Percentiles rank a stretch among this genome's conserved stretches.
phyloP scores from a whole-genome alignment of 2,329 filamentous ascomycete species.

The Diaporthe vaccinii region DNA sequence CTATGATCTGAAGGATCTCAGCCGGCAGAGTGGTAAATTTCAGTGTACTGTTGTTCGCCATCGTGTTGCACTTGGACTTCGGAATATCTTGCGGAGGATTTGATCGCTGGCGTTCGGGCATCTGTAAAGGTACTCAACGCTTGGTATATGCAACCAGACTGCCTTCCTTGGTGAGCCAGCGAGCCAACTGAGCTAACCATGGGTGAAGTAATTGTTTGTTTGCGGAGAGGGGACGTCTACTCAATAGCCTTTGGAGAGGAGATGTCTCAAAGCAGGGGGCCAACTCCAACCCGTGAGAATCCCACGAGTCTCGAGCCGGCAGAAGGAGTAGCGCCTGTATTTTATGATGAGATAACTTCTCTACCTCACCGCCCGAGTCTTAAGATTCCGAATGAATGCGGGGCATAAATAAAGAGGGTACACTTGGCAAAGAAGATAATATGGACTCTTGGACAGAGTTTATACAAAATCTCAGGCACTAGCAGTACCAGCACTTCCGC shows the following conservation, averaged over 20 bases:
- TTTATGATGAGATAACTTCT: too few relatives aligned
- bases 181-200: neutral
- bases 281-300: neutral
- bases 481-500: too few relatives aligned
- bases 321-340: too few relatives aligned
- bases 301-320: neutral
- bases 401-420: too few relatives aligned
- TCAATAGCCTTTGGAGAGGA: neutral
- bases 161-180: too few relatives aligned
- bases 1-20: neutral
- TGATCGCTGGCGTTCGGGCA: too few relatives aligned
- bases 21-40: neutral
- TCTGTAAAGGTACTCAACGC: neutral
- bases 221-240: neutral
- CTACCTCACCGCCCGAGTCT: too few relatives aligned
- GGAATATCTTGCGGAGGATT: neutral
- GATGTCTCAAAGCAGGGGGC: neutral
- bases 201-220: neutral
- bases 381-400: too few relatives aligned
- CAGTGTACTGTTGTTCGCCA: neutral
- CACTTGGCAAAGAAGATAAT: too few relatives aligned
- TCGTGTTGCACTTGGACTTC: neutral
- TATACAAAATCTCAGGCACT: too few relatives aligned
- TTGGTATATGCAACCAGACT: too few relatives aligned
- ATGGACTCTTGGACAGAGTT: too few relatives aligned